Conservation (phyloP, 345 rosid genomes). For the Lepidium aucheri region DNA sequence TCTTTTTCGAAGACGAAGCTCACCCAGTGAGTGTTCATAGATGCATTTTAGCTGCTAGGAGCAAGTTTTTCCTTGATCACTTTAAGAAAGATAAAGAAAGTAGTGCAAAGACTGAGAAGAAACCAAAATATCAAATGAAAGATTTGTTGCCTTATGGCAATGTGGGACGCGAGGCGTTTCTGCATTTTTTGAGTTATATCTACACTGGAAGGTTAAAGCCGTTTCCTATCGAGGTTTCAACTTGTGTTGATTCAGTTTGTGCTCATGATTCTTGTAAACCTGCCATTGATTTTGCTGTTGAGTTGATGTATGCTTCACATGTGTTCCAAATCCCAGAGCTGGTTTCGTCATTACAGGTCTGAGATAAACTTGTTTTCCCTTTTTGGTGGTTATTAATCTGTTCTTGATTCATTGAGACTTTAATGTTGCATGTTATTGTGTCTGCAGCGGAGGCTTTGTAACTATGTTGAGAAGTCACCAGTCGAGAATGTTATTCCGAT, state of each 20-base stretch:
- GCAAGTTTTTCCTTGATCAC: conserved; percentile 59
- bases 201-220: conserved; percentile 78
- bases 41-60: conserved; percentile 80
- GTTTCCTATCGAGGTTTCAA: conserved; percentile 66
- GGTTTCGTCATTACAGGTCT: conserved; percentile 78
- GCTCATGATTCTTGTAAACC: conserved; percentile 85
- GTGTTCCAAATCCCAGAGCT: conserved; percentile 71
- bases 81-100: conserved; percentile 49
- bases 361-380: neutral
- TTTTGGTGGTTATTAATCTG: neutral
- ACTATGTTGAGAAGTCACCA: conserved; percentile 64
- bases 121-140: conserved; percentile 45
- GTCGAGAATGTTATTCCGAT: conserved; percentile 79
- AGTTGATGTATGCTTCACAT: conserved; percentile 76
- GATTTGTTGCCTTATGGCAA: conserved; percentile 60
- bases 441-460: conserved; percentile 70
- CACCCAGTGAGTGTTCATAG: conserved; percentile 58
- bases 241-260: conserved; percentile 65
- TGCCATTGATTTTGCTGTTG: conserved; percentile 68
- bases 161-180: conserved; percentile 70
- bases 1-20: conserved; percentile 44
- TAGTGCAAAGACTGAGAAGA: conserved; percentile 19
- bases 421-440: neutral
- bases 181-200: conserved; percentile 57
- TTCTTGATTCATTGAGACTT: neutral